Conservation (phyloP, 2,329 filamentous ascomycete species). For the Teratosphaeria viscida region DNA sequence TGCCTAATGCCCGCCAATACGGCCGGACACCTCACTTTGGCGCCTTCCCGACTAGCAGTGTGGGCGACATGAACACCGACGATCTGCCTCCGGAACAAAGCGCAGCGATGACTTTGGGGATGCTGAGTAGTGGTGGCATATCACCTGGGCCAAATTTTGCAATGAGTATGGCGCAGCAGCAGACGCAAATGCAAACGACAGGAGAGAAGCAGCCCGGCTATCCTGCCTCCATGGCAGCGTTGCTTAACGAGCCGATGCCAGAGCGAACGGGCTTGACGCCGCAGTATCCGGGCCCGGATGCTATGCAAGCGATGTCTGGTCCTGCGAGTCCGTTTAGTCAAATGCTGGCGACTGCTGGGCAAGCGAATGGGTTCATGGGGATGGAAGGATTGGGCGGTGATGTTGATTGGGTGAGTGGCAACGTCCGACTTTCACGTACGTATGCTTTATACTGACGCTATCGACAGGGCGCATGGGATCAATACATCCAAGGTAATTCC, state of each 20-base stretch:
- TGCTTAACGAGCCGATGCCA: constrained; percentile 24
- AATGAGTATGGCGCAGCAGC: constrained; percentile 6
- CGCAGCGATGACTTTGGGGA: constrained; percentile 60
- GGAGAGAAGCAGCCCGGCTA: constrained; percentile 12
- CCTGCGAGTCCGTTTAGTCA: constrained; percentile 25
- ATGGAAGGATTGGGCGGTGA: constrained; percentile 42
- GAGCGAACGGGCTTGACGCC: constrained; percentile 24
- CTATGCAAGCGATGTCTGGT: constrained; percentile 18
- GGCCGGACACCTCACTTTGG: constrained; percentile 9
- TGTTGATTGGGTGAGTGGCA: constrained; percentile 43
- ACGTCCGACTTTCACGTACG: background rate
- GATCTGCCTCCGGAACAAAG: constrained; percentile 50
- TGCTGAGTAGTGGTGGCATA: constrained; percentile 53
- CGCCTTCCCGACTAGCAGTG: constrained; percentile 23
- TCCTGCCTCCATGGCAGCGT: constrained; percentile 24
- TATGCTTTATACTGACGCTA: constrained; percentile 4
- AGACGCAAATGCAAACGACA: constrained; percentile 12
- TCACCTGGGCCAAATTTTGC: constrained; percentile 31
- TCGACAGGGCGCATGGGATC: constrained; percentile 55
- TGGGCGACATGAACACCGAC: constrained; percentile 36
- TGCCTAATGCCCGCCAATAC: background rate
- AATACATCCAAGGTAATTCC: constrained; percentile 52
- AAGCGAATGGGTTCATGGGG: constrained; percentile 36
- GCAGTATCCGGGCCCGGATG: constrained; percentile 25
- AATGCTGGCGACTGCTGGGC: constrained; percentile 15